A percentile compares a stretch with the other conserved stretches of the same genome.
Conservation (phyloP, 148 eudicot species). For the Rhododendron ovatum region DNA sequence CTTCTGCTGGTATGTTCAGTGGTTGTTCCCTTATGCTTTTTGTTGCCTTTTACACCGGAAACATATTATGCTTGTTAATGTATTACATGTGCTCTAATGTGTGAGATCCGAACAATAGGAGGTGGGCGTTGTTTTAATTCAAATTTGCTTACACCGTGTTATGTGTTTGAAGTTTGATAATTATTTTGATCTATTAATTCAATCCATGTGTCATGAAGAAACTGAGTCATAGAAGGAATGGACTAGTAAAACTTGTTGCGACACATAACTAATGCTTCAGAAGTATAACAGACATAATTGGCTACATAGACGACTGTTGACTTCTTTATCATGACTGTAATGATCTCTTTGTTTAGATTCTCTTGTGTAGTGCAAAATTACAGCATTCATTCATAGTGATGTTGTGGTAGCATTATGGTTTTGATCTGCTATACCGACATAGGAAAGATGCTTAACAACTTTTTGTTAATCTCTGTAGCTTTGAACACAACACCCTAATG, state of each 20-base stretch:
- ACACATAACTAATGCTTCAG: not conserved
- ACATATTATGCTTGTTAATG: not conserved
- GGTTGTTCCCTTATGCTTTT: not conserved
- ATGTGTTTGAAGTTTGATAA: not conserved
- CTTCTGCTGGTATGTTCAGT: slow-evolving; percentile 72
- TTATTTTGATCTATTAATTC: not conserved
- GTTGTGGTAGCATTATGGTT: not conserved
- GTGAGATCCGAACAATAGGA: not conserved
- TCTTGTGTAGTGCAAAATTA: not conserved
- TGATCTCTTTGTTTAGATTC: not conserved
- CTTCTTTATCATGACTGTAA: not conserved
- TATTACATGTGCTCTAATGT: not conserved
- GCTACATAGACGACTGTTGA: not conserved
- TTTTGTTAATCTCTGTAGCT: not conserved
- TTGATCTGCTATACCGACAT: not conserved
- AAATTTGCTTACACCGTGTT: not conserved
- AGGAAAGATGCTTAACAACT: not conserved
- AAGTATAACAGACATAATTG: not conserved
- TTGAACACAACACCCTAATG: not conserved
- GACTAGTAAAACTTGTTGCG: not conserved
- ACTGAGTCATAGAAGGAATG: not conserved
- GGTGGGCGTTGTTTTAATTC: not conserved
- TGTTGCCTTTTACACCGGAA: not conserved
- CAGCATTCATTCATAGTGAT: not conserved
- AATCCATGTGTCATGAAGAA: not conserved